phyloP scores from a whole-genome alignment of 768 basidiomycete genomes.

The Tubosaeta sp. region DNA sequence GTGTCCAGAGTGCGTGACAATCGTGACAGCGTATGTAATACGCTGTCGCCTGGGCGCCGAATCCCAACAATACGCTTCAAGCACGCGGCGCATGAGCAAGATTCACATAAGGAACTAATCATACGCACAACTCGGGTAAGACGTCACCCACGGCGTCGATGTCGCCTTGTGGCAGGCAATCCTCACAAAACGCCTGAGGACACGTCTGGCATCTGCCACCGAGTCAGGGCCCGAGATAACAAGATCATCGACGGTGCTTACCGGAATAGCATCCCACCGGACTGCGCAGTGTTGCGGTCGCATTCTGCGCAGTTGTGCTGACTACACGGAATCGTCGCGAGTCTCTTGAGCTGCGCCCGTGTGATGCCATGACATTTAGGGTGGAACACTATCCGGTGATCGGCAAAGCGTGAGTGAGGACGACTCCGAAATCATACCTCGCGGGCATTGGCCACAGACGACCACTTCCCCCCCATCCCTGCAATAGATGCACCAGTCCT shows the following conservation, averaged over 20 bases:
- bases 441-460: slow-evolving; percentile 47
- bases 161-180: slow-evolving; percentile 50
- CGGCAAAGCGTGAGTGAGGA: slow-evolving; percentile 1
- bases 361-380: slow-evolving; percentile 42
- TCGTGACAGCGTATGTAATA: slow-evolving; percentile 52
- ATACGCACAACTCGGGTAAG: slow-evolving; percentile 54
- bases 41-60: slow-evolving; percentile 31
- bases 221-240: slow-evolving; percentile 3
- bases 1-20: slow-evolving; percentile 37
- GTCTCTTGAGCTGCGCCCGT: slow-evolving; percentile 24
- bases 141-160: slow-evolving; percentile 50
- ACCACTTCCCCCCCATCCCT: slow-evolving; percentile 55
- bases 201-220: slow-evolving; percentile 52
- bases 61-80: slow-evolving; percentile 39
- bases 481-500: slow-evolving; percentile 59
- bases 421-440: slow-evolving; percentile 36
- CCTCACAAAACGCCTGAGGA: slow-evolving; percentile 56
- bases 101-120: not conserved
- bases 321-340: slow-evolving; percentile 34
- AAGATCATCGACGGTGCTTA: slow-evolving; percentile 15
- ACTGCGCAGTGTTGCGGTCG: slow-evolving; percentile 38
- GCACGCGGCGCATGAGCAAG: slow-evolving; percentile 8
- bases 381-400: slow-evolving; percentile 46
- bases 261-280: slow-evolving; percentile 60
- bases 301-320: slow-evolving; percentile 52